These are phyloP conservation scores for Hirsutella thompsonii DNA, from an alignment of 2,329 filamentous ascomycete species.

Conservation along the genomic window DNA sequence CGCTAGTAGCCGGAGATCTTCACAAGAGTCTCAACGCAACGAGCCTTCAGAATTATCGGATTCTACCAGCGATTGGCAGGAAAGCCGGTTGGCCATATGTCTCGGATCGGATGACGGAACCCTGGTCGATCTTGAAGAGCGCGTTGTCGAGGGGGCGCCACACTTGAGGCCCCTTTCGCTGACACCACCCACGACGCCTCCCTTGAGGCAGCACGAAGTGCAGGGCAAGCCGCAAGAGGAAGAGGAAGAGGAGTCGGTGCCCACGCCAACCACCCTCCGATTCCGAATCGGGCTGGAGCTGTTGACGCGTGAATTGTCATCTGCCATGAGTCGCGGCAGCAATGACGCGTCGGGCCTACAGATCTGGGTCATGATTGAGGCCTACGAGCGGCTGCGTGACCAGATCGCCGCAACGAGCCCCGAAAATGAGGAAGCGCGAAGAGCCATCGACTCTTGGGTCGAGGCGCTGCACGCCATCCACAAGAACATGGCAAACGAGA, in stretches of 20 bases:
- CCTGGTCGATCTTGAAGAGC: slow-evolving; percentile 32
- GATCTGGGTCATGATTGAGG: slow-evolving; percentile 45
- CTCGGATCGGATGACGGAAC: slow-evolving; percentile 31
- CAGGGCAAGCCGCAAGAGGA: background rate
- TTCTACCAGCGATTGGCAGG: background rate
- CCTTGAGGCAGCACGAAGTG: slow-evolving; percentile 9
- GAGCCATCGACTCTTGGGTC: slow-evolving; percentile 35
- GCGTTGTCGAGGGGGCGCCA: slow-evolving; percentile 26
- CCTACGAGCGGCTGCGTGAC: slow-evolving; percentile 40
- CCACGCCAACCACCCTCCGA: slow-evolving; percentile 22
- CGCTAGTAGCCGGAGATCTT: background rate
- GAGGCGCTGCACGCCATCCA: slow-evolving; percentile 34
- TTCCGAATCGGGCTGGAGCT: slow-evolving; percentile 39
- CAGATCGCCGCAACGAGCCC: slow-evolving; percentile 24
- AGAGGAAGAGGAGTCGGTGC: background rate
- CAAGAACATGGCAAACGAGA: slow-evolving; percentile 11
- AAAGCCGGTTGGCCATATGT: slow-evolving; percentile 10
- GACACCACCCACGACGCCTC: slow-evolving; percentile 19
- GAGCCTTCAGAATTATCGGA: background rate
- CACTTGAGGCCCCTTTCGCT: slow-evolving; percentile 33
- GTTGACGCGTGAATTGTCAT: slow-evolving; percentile 34
- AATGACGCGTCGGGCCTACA: slow-evolving; percentile 32
- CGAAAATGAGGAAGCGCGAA: slow-evolving; percentile 16
- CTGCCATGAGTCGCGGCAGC: slow-evolving; percentile 18
- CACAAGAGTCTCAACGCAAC: background rate